A percentile compares a stretch with the other conserved stretches of the same genome.
phyloP scores from a whole-genome alignment of 1,284 basidiomycete genomes.

The Chalciporus sp. region DNA sequence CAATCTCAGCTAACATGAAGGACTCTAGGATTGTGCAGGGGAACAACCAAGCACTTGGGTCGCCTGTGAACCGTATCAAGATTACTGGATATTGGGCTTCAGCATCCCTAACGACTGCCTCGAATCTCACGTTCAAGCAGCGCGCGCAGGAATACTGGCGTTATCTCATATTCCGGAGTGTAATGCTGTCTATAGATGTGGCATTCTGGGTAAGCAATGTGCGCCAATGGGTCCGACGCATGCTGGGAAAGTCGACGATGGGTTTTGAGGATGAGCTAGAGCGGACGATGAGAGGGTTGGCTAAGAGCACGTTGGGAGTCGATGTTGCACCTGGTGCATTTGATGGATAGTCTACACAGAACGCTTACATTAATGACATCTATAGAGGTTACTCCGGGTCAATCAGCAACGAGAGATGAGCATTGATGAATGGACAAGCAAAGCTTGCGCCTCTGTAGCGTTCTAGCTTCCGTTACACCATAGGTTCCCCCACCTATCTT shows the following conservation, averaged over 20 bases:
- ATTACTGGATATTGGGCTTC: slow-evolving; percentile 78
- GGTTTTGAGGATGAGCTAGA: slow-evolving; percentile 72
- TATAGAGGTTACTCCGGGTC: neutral
- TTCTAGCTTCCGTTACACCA: slow-evolving; percentile 66
- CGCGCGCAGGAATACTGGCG: slow-evolving; percentile 49
- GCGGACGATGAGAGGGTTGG: slow-evolving; percentile 56
- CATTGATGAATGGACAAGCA: too few relatives aligned
- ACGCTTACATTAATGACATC: neutral
- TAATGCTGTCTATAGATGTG: slow-evolving; percentile 58
- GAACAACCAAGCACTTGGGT: slow-evolving; percentile 78
- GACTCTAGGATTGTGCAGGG: slow-evolving; percentile 63
- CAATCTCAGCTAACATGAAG: neutral
- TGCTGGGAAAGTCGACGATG: slow-evolving; percentile 34
- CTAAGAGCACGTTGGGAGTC: slow-evolving; percentile 61
- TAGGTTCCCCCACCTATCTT: slow-evolving; percentile 77
- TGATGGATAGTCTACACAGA: slow-evolving; percentile 31
- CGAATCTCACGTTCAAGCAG: slow-evolving; percentile 40
- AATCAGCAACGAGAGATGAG: neutral
- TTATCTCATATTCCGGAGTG: slow-evolving; percentile 54
- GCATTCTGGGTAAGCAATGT: slow-evolving; percentile 58
- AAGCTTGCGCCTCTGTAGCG: neutral
- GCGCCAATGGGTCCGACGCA: slow-evolving; percentile 46
- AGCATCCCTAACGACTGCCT: slow-evolving; percentile 48
- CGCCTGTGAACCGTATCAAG: slow-evolving; percentile 86
- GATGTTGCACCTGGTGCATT: slow-evolving; percentile 50